phyloP scores from a whole-genome alignment of 2,329 filamentous ascomycete species.

The Penicillium vulpinum region DNA sequence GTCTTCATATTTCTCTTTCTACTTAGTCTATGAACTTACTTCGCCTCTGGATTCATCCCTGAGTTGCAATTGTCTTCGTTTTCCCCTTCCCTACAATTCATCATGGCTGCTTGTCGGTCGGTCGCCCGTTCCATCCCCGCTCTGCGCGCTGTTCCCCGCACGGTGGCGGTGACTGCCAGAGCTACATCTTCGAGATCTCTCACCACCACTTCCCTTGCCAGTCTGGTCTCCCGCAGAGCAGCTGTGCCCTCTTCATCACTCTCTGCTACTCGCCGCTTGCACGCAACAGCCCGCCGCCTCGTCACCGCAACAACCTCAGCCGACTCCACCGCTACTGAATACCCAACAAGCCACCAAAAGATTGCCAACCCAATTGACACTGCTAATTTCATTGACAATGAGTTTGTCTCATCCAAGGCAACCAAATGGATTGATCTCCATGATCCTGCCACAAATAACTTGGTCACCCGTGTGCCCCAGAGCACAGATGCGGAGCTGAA shows the following conservation, averaged over 20 bases:
- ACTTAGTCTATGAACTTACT: not conserved
- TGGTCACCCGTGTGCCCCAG: constrained; percentile 65
- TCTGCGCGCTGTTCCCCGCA: constrained; percentile 43
- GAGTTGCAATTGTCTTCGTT: no score
- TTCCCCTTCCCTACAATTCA: constrained; percentile 15
- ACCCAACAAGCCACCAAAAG: constrained; percentile 57
- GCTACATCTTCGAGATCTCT: constrained; percentile 29
- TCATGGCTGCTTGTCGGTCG: constrained; percentile 42
- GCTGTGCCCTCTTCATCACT: constrained; percentile 23
- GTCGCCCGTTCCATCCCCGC: constrained; percentile 40
- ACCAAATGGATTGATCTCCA: constrained; percentile 64
- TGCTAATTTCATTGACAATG: constrained; percentile 64
- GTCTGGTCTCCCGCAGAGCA: constrained; percentile 16
- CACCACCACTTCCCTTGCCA: constrained; percentile 23
- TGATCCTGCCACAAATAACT: constrained; percentile 66
- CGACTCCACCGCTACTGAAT: constrained; percentile 52
- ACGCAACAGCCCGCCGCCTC: constrained; percentile 57
- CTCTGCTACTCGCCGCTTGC: constrained; percentile 41
- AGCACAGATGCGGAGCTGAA: constrained; percentile 64
- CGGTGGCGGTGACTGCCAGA: constrained; percentile 28
- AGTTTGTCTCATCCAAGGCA: constrained; percentile 59
- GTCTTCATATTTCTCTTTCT: not conserved
- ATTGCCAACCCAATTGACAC: constrained; percentile 59
- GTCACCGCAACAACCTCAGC: constrained; percentile 52
- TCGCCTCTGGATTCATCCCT: not conserved